phyloP scores from a whole-genome alignment of 805 yeast species.

The Saccharomycopsis babjevae region DNA sequence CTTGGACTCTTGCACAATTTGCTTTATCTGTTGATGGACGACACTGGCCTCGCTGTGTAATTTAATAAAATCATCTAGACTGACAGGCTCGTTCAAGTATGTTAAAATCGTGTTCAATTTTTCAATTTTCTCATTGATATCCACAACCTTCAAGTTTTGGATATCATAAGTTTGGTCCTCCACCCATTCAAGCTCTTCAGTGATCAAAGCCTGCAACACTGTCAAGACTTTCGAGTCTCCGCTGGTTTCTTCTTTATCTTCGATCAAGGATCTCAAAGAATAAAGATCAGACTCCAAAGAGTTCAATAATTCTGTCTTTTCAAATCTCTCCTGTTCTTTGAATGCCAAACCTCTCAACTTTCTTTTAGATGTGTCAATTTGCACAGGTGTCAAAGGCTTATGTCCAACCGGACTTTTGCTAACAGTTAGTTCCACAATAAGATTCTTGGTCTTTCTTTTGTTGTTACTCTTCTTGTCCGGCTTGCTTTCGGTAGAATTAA shows the following conservation, averaged over 20 bases:
- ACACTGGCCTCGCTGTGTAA: constrained; percentile 20
- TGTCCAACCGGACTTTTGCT: background rate
- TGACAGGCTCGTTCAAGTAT: constrained; percentile 10
- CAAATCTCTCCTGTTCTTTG: constrained; percentile 15
- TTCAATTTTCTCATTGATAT: constrained; percentile 12
- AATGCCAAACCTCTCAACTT: constrained; percentile 10
- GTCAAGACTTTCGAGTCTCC: background rate
- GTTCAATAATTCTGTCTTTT: constrained; percentile 15
- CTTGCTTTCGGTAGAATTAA: background rate
- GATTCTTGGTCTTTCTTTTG: constrained; percentile 6
- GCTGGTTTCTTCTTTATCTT: constrained; percentile 14
- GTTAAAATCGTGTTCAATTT: constrained; percentile 8
- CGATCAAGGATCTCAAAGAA: constrained; percentile 11
- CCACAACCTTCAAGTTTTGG: constrained; percentile 10
- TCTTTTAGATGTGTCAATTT: constrained; percentile 12
- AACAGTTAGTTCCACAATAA: background rate
- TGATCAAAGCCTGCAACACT: constrained; percentile 12
- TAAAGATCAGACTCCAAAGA: constrained; percentile 17
- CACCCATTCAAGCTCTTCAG: constrained; percentile 18
- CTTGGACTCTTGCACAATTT: background rate
- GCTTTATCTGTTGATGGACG: constrained; percentile 18
- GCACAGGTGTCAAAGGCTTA: constrained; percentile 5
- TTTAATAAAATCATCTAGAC: constrained; percentile 20
- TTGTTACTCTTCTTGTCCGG: background rate
- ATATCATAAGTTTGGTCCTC: constrained; percentile 17